Evolutionary conservation across 108 stramenopile genomes (phyloP).

Genomic region (Skeletonema costatum): DNA sequence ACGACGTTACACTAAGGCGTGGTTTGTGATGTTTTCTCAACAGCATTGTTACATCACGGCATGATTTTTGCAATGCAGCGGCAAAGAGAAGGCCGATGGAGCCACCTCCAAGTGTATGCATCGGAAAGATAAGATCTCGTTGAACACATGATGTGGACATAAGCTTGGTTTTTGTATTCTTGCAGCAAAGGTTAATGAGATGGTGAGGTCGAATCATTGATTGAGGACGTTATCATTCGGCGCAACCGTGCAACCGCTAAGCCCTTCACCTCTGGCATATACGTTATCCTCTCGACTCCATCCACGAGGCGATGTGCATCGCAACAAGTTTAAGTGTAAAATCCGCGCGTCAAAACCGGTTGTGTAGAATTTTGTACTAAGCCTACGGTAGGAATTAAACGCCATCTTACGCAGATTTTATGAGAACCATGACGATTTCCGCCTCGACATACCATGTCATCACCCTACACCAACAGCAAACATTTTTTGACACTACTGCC

Average conservation of each 20-base stretch:
- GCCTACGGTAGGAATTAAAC: no score
- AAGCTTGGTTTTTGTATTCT: background rate
- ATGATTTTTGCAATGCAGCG: constrained; percentile 6
- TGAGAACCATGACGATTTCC: no score
- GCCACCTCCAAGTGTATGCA: constrained; percentile 40
- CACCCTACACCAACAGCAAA: no score
- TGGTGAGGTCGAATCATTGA: background rate
- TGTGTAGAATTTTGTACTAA: no score
- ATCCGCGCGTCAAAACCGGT: no score
- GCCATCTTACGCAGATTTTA: no score
- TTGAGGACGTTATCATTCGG: background rate
- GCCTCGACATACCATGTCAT: no score
- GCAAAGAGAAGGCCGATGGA: constrained; percentile 43
- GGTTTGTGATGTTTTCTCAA: constrained; percentile 32
- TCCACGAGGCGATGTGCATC: background rate
- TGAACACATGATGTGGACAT: background rate
- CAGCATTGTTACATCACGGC: constrained; percentile 21
- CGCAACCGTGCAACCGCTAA: no score
- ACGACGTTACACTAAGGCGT: background rate
- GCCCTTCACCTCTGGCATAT: background rate
- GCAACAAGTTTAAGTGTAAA: no score
- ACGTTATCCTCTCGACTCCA: background rate
- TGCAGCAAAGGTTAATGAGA: background rate
- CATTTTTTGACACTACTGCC: no score
- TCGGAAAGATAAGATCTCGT: constrained; percentile 21